Base-by-base conservation (phyloP, 768 basidiomycete genomes). In the Calvatia gigantea region DNA sequence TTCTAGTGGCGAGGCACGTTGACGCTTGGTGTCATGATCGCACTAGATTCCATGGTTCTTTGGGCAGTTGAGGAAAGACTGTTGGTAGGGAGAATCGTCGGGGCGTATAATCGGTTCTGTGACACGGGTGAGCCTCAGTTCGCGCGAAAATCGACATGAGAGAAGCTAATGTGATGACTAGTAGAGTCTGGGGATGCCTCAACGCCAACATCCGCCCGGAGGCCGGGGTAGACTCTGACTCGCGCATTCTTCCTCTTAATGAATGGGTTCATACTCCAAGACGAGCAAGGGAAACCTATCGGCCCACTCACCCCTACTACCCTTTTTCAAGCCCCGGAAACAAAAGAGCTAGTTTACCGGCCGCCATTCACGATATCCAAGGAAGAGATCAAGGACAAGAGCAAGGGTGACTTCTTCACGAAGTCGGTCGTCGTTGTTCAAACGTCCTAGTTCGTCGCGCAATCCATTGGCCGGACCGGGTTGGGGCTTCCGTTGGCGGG, bases 401-500 rank as follows among this genome's bases (percentile, higher is more conserved):
- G 71, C 56, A 73, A 74, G 50, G 67, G 62, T 0, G 66, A 74
- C 27, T 31, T 44, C 14, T 41, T 74, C 4, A 44, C 67, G 3
- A 75, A 74, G 54, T 54, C 42, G 0, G 23, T 75, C 12, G 66
- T 65, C 27, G 12, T 70, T 14, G 12, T 69, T 6, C 74, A 75
- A 54, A 65, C 66, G 4, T 19, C 49, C 3, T 73, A 70, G 69
- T 74, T 74, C 57, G 57, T 66, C 19, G 3, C 64, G 28, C 66
- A 69, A 25, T 66, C 61, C 31, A 58, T 69, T n/a, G 59, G 63
- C 2, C 66, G 73, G 7, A 42, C 32, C 9, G 42, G 25, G 0
- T 55, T 62, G 21, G 42, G 55, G 0, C 62, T 73, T 9, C 60
- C 64, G 0, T 44, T 74, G 2, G 69, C 66, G 2, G 65, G 70